Evolutionary conservation across 345 rosid species (phyloP), one percentile per base, ranked within the genome.

Genomic region (Sisymbrium altissimum): DNA sequence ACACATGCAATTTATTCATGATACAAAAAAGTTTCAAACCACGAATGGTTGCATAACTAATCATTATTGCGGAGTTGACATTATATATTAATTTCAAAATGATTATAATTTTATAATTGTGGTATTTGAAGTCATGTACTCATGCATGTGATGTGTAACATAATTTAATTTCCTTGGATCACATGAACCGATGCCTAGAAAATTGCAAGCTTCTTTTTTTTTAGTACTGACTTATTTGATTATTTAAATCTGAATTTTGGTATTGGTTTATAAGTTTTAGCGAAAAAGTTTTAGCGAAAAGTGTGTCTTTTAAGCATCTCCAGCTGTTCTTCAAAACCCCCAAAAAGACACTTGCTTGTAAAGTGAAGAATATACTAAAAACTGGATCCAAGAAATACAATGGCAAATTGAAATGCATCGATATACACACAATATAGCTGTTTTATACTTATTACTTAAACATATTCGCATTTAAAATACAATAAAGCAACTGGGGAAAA

Each of bases 141-240:
- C 77, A 73, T 73, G 66, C 77, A 73, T 73, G 66, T 73, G 71
- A 44, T 43, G 71, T 23, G 12, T 64, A 35, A 32, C 41, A 73
- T 65, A 35, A 36, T 73, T 65, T 11, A 56, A 25, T 33, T 55
- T 66, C 21, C 71, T 30, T 45, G 58, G 64, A 74, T 66, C 71
- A 44, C 78, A 74, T 65, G 65, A 74, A 61, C 15, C 25, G 57
- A 44, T 64, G 43, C 78, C 71, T 65, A 35, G 40, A 55, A 65
- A 64, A 15, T 57, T 66, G 65, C 21, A 35, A 72, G 11, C 5
- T 50, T 41, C 17, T n/a, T 15, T 44, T 27, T n/a, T 27, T 7
- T 14, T 9, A 4, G 9, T 39, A 32, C 13, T 30, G 19, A 19
- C 48, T 46, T 40, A 19, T 12, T 29, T 54, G n/a, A 32, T 35